These are phyloP conservation scores for Aspergillus ustus DNA, from an alignment of 2,329 filamentous ascomycete genomes.

Conservation along the genomic window DNA sequence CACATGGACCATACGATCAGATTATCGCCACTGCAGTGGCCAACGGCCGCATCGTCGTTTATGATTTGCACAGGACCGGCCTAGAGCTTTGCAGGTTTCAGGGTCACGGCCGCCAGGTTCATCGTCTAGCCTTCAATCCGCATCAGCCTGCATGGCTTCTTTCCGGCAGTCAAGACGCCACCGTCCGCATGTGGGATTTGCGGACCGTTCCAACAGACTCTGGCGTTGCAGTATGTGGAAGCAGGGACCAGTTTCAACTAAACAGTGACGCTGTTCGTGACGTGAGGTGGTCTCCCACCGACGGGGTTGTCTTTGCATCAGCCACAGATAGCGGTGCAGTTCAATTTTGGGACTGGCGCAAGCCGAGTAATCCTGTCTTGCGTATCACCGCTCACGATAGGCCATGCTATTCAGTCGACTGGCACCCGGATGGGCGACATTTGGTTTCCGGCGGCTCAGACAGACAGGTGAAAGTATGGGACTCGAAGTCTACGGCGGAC, in stretches of 20 bases:
- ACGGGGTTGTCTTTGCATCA: constrained; percentile 66
- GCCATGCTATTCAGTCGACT: constrained; percentile 66
- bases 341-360: constrained; percentile 67
- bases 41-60: constrained; percentile 68
- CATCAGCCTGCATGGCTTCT: constrained; percentile 63
- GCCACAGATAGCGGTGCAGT: constrained; percentile 67
- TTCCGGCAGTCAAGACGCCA: constrained; percentile 68
- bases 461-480: constrained; percentile 67
- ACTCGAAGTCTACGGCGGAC: constrained; percentile 60
- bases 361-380: constrained; percentile 60
- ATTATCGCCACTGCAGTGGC: constrained; percentile 67
- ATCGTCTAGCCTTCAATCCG: constrained; percentile 68
- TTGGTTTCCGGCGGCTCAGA: constrained; percentile 66
- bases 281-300: constrained; percentile 67
- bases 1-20: constrained; percentile 63
- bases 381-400: constrained; percentile 66
- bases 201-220: constrained; percentile 56
- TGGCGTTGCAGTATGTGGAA: constrained; percentile 57
- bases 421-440: constrained; percentile 70
- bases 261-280: constrained; percentile 66
- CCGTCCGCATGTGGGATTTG: constrained; percentile 68
- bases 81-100: constrained; percentile 66
- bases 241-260: constrained; percentile 59
- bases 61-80: constrained; percentile 65
- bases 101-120: constrained; percentile 68